A percentile compares a stretch with the other conserved stretches of the same genome.
Evolutionary conservation across 2,329 filamentous ascomycete species (phyloP).

Genomic region (Aspergillus persii): DNA sequence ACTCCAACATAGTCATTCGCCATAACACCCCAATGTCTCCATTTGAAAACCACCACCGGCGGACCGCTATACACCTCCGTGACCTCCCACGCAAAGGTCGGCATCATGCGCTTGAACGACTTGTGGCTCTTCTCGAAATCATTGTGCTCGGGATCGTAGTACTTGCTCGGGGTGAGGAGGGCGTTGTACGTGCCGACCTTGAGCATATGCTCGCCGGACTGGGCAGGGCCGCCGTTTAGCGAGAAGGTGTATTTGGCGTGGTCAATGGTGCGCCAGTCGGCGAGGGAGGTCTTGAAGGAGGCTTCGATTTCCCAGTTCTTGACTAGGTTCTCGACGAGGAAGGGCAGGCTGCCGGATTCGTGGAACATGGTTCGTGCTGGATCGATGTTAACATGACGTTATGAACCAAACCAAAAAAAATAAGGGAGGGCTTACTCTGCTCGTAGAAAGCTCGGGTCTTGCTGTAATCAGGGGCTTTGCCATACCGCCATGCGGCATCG

Average conservation of each 20-base stretch:
- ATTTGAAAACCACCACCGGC: constrained; percentile 61
- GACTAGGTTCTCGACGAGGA: constrained; percentile 66
- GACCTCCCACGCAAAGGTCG: constrained; percentile 69
- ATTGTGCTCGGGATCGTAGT: constrained; percentile 60
- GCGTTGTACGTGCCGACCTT: constrained; percentile 68
- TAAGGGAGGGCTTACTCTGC: constrained; percentile 47
- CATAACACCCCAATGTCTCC: constrained; percentile 68
- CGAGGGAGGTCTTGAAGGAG: constrained; percentile 61
- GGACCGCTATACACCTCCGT: constrained; percentile 66
- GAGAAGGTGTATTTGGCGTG: constrained; percentile 59
- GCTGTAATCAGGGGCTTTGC: constrained; percentile 60
- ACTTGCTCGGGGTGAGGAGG: constrained; percentile 62
- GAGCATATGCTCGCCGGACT: constrained; percentile 63
- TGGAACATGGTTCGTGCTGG: constrained; percentile 59
- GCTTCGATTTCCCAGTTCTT: constrained; percentile 74
- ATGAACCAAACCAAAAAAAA: not conserved
- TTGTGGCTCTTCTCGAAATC: constrained; percentile 66
- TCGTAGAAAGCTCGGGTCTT: constrained; percentile 61
- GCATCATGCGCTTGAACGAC: constrained; percentile 72
- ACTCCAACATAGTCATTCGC: constrained; percentile 64
- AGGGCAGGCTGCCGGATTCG: constrained; percentile 54
- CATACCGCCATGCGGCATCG: constrained; percentile 59
- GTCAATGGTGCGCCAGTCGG: constrained; percentile 66
- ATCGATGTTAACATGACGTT: not conserved
- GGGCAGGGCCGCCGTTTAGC: constrained; percentile 59